phyloP scores from a whole-genome alignment of 805 yeast genomes.

The Cyberlindnera misumaiensis region DNA sequence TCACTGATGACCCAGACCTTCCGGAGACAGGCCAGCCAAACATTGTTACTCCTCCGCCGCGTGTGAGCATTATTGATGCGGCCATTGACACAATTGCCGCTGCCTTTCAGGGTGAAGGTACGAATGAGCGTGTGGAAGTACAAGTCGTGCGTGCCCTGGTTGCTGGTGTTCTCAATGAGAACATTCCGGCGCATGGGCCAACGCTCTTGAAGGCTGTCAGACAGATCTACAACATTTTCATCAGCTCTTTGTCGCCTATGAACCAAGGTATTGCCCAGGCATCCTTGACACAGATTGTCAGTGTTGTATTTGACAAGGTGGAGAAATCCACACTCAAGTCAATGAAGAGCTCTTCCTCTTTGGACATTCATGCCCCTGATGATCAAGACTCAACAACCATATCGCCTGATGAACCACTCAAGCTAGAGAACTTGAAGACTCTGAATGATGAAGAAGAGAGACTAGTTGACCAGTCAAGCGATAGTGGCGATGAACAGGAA shows the following conservation, averaged over 20 bases:
- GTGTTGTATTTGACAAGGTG: slow-evolving; percentile 74
- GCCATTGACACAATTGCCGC: slow-evolving; percentile 79
- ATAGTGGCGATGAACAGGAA: slow-evolving; percentile 52
- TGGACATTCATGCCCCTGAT: slow-evolving; percentile 17
- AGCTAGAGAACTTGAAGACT: slow-evolving; percentile 54
- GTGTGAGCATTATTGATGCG: slow-evolving; percentile 62
- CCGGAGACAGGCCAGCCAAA: slow-evolving; percentile 18
- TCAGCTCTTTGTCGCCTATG: slow-evolving; percentile 69
- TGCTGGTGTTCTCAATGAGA: slow-evolving; percentile 77
- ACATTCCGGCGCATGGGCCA: slow-evolving; percentile 84
- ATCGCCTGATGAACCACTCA: slow-evolving; percentile 34
- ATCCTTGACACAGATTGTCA: slow-evolving; percentile 83
- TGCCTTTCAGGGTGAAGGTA: slow-evolving; percentile 87
- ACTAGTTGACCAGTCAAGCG: slow-evolving; percentile 41
- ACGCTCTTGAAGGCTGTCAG: slow-evolving; percentile 83
- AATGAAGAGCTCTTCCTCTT: slow-evolving; percentile 16
- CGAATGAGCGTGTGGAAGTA: slow-evolving; percentile 81
- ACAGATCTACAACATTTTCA: slow-evolving; percentile 88
- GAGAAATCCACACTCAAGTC: slow-evolving; percentile 28
- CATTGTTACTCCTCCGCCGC: slow-evolving; percentile 46
- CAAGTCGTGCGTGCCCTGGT: slow-evolving; percentile 90
- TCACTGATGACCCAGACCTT: slow-evolving; percentile 11
- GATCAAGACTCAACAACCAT: slow-evolving; percentile 4
- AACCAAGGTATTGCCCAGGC: slow-evolving; percentile 97
- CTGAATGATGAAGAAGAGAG: slow-evolving; percentile 50